Evolutionary conservation across 768 basidiomycete genomes (phyloP), one percentile per base, ranked within the genome.

Genomic region (Saitozyma sp.): DNA sequence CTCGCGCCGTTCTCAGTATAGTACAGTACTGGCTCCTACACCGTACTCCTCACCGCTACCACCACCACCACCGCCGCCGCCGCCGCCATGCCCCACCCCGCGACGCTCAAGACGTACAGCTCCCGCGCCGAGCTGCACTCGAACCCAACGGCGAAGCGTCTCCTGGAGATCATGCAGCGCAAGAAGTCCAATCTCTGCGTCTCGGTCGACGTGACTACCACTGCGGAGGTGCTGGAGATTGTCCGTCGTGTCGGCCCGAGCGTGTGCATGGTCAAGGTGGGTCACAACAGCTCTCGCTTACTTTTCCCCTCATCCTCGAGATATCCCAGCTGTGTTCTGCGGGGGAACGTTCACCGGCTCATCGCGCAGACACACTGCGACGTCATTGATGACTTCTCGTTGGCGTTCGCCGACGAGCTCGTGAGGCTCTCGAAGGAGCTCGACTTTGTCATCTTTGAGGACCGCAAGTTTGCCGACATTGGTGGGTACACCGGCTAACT

Each of bases 381-480:
- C 79, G 89, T 99, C 68, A 84, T 99, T 60, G 89, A 92, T 69
- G 93, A 98, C 81, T 98, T 92, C 78, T 86, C 92, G 50, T 79
- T 82, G 9, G 84, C 84, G 8, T 80, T 97, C 51, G 85, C 94
- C 59, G 82, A 86, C 48, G 83, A 84, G 50, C 83, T 99, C 48
- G 84, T 86, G 63, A 82, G 83, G 42, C 85, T 98, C 8, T 87
- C 88, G 73, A 73, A 80, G 51, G 88, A 89, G 76, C 87, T 96
- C 66, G 91, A 96, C 73, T 99, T 98, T 81, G 79, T 95, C 56
- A 93, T 97, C 70, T 99, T 98, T 70, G 96, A 98, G 82, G 96
- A 99, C 82, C 84, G 96, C 67, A 99, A 99, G 80, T 99, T 99
- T 73, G 95, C 96, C 5, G 96, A 99, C 79, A 98, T 99, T 56